phyloP scores from a whole-genome alignment of 495 filamentous ascomycete genomes.

The Aspergillus wentii region DNA sequence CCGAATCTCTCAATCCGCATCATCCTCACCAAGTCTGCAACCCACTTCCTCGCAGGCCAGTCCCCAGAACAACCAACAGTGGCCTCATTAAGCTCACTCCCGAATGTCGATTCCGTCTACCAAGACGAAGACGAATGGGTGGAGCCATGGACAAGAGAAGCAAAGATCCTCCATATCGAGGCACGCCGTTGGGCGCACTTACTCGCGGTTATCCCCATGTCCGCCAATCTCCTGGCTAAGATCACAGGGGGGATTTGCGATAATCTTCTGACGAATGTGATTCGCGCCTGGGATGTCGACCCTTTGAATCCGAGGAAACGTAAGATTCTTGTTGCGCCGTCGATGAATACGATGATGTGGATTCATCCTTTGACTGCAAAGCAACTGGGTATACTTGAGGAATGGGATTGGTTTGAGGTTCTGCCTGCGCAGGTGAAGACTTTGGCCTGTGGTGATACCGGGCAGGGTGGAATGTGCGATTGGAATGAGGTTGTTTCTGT shows the following conservation, averaged over 20 bases:
- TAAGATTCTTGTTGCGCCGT: conserved; percentile 43
- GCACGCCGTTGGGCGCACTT: conserved; percentile 75
- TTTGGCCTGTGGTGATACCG: conserved; percentile 78
- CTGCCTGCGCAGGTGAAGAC: conserved; percentile 64
- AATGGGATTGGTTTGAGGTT: conserved; percentile 70
- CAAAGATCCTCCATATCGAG: conserved; percentile 78
- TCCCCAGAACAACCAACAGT: conserved; percentile 63
- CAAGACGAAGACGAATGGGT: conserved; percentile 77
- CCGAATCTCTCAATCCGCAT: conserved; percentile 68
- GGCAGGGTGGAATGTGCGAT: conserved; percentile 71
- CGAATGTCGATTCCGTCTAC: conserved; percentile 68
- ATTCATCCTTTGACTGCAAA: conserved; percentile 71
- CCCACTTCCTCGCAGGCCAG: conserved; percentile 66
- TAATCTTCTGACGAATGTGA: conserved; percentile 62
- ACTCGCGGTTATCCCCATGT: conserved; percentile 72
- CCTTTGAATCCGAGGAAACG: conserved; percentile 17
- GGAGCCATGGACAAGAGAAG: conserved; percentile 59
- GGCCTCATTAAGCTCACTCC: conserved; percentile 40
- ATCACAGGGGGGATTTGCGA: conserved; percentile 63
- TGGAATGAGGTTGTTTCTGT: conserved; percentile 65
- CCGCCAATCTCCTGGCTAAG: conserved; percentile 78
- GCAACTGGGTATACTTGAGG: conserved; percentile 60
- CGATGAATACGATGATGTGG: conserved; percentile 94
- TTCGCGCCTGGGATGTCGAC: conserved; percentile 82
- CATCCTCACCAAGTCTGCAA: conserved; percentile 66